Base-by-base conservation (phyloP, 805 yeast species). In the Candida pseudoglaebosa region DNA sequence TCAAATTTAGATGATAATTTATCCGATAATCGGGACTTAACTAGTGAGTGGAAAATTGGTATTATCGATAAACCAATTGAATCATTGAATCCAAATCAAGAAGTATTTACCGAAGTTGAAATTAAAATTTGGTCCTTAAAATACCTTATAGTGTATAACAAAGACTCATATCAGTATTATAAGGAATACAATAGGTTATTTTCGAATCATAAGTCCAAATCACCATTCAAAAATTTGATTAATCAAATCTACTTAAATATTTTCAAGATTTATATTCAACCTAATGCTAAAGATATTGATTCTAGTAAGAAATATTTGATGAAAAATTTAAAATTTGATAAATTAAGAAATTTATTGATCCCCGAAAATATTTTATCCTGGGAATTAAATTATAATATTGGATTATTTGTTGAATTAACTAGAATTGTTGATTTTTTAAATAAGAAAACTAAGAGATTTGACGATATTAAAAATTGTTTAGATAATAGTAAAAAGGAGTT, bases 11-110 rank as follows among this genome's bases (percentile, higher is more conserved):
- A 35, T 4, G 22, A 21, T 13, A 35, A 41, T 4, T 36, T 42
- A 1, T 10, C 33, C 2, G 91, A 85, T 52, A 82, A 81, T 47
- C 68, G 91, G 39, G 93, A 85, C 49, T 57, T 63, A 39, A 61
- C 56, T 4, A 71, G 77, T 8, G 62, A 80, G 35, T 78, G 80
- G 77, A 73, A 75, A 38, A 59, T 72, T 48, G 79, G 75, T 10
- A 53, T 34, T 18, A 19, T 21, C 7, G 36, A 15, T 32, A 36
- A 13, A 37, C 40, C 34, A 39, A 36, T 14, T 30, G 21, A 5
- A 19, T 34, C n/a, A 21, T 44, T 34, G 40, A 38, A 16, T 10
- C 5, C 18, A 61, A 24, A 62, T 61, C 31, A 61, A 61, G 4
- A 44, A 39, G 20, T 45, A 45, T 44, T 44, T 21, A 45, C 49